phyloP scores from a whole-genome alignment of 371 early-diverging fungal genomes.

The Batrachochytrium dendrobatidis region DNA sequence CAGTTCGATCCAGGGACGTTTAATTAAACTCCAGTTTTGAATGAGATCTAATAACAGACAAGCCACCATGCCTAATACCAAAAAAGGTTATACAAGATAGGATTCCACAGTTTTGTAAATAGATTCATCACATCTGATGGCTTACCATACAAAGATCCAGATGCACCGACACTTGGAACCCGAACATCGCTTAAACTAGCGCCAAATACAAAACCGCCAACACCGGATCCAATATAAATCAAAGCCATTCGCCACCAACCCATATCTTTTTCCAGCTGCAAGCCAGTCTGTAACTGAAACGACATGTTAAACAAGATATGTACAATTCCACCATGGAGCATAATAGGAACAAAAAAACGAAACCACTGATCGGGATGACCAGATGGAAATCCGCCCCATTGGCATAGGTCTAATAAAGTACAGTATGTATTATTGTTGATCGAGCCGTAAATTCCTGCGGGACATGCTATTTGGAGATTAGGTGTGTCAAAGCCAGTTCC shows the following conservation, averaged over 20 bases:
- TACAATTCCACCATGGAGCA: slow-evolving; percentile 77
- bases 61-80: slow-evolving; percentile 54
- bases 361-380: slow-evolving; percentile 60
- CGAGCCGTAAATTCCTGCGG: slow-evolving; percentile 21
- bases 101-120: no score
- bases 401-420: slow-evolving; percentile 35
- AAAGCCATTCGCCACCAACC: slow-evolving; percentile 66
- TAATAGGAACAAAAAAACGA: slow-evolving; percentile 76
- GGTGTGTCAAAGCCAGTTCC: slow-evolving; percentile 11
- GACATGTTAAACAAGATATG: slow-evolving; percentile 72
- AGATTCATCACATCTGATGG: neutral
- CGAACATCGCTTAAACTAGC: slow-evolving; percentile 51
- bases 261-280: slow-evolving; percentile 64
- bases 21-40: slow-evolving; percentile 66
- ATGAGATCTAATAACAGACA: slow-evolving; percentile 71
- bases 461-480: slow-evolving; percentile 17
- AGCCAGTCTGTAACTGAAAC: slow-evolving; percentile 63
- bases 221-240: slow-evolving; percentile 69
- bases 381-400: slow-evolving; percentile 21
- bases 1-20: slow-evolving; percentile 60
- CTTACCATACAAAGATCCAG: slow-evolving; percentile 73
- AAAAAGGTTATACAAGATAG: neutral
- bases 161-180: slow-evolving; percentile 65
- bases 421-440: slow-evolving; percentile 15
- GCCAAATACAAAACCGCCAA: slow-evolving; percentile 76